Percentiles rank a stretch among this genome's conserved stretches.
Evolutionary conservation across 345 rosid genomes (phyloP).

Genomic region (Eucalyptus fibrosa): DNA sequence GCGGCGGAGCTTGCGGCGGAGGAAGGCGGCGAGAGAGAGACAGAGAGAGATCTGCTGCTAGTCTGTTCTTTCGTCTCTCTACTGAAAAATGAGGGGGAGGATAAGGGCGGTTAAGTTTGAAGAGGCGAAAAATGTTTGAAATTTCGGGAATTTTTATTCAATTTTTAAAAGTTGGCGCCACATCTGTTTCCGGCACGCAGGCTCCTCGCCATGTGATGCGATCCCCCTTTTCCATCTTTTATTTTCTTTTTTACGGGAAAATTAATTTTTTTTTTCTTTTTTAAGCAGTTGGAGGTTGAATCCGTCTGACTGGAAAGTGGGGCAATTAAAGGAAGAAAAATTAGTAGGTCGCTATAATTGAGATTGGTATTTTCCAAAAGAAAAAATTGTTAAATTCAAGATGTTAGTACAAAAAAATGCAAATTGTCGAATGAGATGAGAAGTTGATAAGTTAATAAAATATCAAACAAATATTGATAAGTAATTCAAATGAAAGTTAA

Average conservation of each 20-base stretch:
- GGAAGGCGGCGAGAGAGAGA: neutral
- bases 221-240: neutral
- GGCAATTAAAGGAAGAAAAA: neutral
- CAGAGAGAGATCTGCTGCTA: neutral
- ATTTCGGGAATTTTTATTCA: neutral
- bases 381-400: neutral
- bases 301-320: neutral
- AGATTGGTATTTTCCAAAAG: neutral
- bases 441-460: neutral
- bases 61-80: neutral
- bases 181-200: neutral
- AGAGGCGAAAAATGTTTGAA: neutral
- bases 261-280: neutral
- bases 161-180: neutral
- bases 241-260: neutral
- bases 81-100: neutral
- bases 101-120: neutral
- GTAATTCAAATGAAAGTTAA: neutral
- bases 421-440: rapidly evolving
- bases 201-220: neutral
- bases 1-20: neutral
- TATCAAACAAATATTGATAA: neutral
- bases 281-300: neutral
- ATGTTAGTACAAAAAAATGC: rapidly evolving
- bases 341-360: neutral